Evolutionary conservation across 2,329 filamentous ascomycete genomes (phyloP).

Genomic region (Rachicladosporium sp.): DNA sequence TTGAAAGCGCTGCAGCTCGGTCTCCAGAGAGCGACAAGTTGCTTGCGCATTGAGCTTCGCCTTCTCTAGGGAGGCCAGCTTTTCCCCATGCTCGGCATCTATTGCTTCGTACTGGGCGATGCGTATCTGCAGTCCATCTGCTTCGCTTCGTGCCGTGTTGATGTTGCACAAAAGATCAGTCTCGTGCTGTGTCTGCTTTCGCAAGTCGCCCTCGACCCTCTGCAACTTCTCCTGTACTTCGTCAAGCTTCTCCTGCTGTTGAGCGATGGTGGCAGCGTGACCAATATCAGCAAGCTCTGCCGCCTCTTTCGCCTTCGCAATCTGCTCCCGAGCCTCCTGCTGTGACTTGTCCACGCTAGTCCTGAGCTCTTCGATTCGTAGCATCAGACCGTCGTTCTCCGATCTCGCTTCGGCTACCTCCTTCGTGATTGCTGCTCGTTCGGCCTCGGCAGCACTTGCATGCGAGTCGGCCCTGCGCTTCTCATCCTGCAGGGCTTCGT

Average conservation of each 20-base stretch:
- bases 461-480: conserved; percentile 24
- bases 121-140: too few relatives aligned
- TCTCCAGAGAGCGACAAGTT: too few relatives aligned
- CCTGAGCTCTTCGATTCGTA: conserved; percentile 28
- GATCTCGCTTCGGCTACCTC: conserved; percentile 28
- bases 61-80: too few relatives aligned
- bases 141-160: too few relatives aligned
- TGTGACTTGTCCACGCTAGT: conserved; percentile 24
- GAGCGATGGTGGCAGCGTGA: conserved; percentile 29
- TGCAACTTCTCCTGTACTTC: too few relatives aligned
- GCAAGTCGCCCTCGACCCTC: too few relatives aligned
- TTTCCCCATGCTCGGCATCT: too few relatives aligned
- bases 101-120: too few relatives aligned
- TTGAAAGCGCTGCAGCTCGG: neutral
- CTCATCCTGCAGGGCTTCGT: conserved; percentile 26
- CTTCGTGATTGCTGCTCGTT: conserved; percentile 25
- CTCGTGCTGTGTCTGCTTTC: too few relatives aligned
- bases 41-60: too few relatives aligned
- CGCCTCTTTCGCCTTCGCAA: conserved; percentile 26
- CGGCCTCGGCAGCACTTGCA: conserved; percentile 28
- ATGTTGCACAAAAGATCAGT: too few relatives aligned
- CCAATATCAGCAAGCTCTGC: conserved; percentile 35
- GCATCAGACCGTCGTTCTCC: conserved; percentile 30
- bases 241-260: conserved; percentile 4
- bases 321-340: conserved; percentile 22